Conservation (phyloP, 768 basidiomycete species). For the Pisolithus microcarpus region DNA sequence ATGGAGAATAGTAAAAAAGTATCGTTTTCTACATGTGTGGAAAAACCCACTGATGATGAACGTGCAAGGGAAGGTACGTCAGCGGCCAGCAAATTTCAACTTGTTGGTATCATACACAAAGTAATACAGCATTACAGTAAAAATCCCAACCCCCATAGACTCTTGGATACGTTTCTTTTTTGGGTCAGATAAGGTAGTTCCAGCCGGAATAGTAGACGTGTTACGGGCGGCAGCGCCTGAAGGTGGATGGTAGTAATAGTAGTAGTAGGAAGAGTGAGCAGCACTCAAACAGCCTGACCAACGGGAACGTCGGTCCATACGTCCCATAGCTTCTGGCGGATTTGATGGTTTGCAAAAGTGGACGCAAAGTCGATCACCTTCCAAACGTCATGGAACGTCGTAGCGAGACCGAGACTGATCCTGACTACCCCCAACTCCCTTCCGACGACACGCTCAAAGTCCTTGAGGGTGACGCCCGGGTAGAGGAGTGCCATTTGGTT, state of each 20-base stretch:
- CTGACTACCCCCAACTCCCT: conserved; percentile 69
- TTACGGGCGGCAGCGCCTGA: no score
- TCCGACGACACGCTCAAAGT: conserved; percentile 55
- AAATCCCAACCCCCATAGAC: no score
- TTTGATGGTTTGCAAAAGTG: conserved; percentile 35
- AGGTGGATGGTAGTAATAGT: not conserved
- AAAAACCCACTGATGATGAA: no score
- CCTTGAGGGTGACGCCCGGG: conserved; percentile 51
- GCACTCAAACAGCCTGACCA: conserved; percentile 28
- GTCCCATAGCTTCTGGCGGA: conserved; percentile 36
- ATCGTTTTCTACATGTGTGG: no score
- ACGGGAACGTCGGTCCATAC: conserved; percentile 27
- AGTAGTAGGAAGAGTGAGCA: not conserved
- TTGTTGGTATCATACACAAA: no score
- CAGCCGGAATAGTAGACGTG: no score
- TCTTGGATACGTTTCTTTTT: no score
- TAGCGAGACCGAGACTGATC: conserved; percentile 73
- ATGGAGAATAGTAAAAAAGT: conserved; percentile 4
- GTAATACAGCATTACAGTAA: no score
- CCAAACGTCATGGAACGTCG: conserved; percentile 71
- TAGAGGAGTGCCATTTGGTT: conserved; percentile 57
- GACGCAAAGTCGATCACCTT: conserved; percentile 44
- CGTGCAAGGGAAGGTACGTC: no score
- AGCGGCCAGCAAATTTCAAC: no score
- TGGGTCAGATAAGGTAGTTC: no score